A percentile compares a stretch with the other conserved stretches of the same genome.
Evolutionary conservation across 768 basidiomycete genomes (phyloP).

Genomic region (Baorangia bicolor): DNA sequence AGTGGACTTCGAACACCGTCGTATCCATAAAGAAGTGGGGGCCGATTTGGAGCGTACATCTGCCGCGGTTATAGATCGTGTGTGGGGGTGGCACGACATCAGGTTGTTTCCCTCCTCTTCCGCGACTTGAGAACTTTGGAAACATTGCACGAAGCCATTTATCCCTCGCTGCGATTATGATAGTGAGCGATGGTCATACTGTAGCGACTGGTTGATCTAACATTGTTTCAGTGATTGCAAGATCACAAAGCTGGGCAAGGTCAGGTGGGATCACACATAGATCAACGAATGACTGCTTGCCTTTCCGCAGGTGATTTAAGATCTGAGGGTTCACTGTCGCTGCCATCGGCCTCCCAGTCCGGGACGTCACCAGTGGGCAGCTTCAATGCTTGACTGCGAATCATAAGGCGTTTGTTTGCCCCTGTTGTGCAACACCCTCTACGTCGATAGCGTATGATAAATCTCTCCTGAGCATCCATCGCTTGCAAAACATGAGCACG

Average conservation of each 20-base stretch:
- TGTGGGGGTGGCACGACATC: conserved; percentile 61
- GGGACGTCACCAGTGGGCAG: conserved; percentile 58
- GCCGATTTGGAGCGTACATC: conserved; percentile 70
- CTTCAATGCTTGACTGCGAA: conserved; percentile 29
- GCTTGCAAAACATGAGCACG: conserved; percentile 36
- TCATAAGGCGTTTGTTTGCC: conserved; percentile 31
- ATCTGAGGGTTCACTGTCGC: conserved; percentile 39
- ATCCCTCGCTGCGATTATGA: conserved; percentile 54
- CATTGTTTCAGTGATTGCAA: conserved; percentile 73
- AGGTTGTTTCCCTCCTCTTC: conserved; percentile 55
- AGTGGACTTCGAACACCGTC: conserved; percentile 70
- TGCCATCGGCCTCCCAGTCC: conserved; percentile 57
- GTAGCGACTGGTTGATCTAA: conserved; percentile 25
- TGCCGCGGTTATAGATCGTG: conserved; percentile 61
- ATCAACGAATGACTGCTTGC: conserved; percentile 29
- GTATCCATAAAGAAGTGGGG: conserved; percentile 73
- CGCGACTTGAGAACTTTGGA: conserved; percentile 68
- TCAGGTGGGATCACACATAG: conserved; percentile 2
- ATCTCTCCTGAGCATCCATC: conserved; percentile 3
- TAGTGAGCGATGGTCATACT: conserved; percentile 14
- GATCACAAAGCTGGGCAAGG: conserved; percentile 51
- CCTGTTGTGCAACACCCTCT: conserved; percentile 19
- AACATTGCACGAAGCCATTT: conserved; percentile 66
- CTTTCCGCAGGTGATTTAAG: conserved; percentile 58
- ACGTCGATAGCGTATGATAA: conserved; percentile 3